Base-by-base conservation (phyloP, 2,329 filamentous ascomycete species). In the Akanthomyces lecanii region DNA sequence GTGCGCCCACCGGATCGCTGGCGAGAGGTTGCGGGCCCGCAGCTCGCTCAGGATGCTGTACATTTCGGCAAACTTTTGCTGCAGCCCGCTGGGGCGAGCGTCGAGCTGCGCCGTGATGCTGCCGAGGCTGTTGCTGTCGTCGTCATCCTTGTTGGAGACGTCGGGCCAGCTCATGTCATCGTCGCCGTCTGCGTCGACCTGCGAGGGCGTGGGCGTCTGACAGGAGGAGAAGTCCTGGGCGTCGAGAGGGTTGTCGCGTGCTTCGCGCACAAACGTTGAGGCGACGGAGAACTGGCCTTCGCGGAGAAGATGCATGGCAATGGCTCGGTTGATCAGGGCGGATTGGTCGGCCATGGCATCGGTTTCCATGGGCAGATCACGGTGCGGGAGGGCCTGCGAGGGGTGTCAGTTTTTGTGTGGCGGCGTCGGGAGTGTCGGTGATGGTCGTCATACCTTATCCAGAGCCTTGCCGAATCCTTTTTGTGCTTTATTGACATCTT, bases 211-310 rank as follows among this genome's bases (percentile, higher is more conserved):
- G 70, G 53, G 61, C 10, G 53, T 52, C 36, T 25, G 36, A 50
- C 5, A 23, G 28, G 11, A 14, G 12, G 38, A 14, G 16, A 16
- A 42, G 23, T 58, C 36, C 16, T 51, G 51, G 12, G 53, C 16
- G 25, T 50, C 45, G 66, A 52, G 45, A 36, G 71, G 71, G n/a
- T 76, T 72, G 50, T 79, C 74, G 64, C 79, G 76, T 18, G 79
- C 85, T 79, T 98, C 95, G 16, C 83, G 79, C 55, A 97, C 85
- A 69, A 99, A 97, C 1, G 88, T 92, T 18, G 88, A 87, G 14
- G 94, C 94, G 2, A 97, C 93, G 25, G 82, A 83, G 75, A 99
- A 99, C 72, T 97, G 90, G 55, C 95, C 95, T 77, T 98, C 94
- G 47, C 95, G 90, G 45, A 99, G 83, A 25, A 99, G 84, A 72